Conservation (phyloP, 2,329 filamentous ascomycete genomes). For the Pseudogymnoascus sp. region DNA sequence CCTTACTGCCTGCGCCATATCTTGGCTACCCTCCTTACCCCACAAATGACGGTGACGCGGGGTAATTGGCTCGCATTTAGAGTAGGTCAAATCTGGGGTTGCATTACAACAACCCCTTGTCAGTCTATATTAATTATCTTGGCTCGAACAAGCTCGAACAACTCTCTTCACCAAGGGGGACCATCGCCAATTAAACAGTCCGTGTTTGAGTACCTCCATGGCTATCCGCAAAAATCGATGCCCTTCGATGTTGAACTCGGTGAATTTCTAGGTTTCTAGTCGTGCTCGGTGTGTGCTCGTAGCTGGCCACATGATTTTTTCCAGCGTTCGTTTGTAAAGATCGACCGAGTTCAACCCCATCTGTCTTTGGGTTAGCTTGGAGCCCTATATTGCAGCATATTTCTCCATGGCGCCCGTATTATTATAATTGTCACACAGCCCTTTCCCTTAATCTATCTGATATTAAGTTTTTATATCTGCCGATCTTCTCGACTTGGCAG, state of each 20-base stretch:
- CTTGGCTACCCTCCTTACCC: background rate
- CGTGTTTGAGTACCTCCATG: background rate
- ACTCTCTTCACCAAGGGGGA: background rate
- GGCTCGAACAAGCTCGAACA: background rate
- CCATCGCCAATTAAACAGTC: background rate
- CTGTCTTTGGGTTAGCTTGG: background rate
- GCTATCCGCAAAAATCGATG: background rate
- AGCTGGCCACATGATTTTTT: background rate
- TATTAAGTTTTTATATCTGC: constrained; percentile 2
- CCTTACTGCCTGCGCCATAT: background rate
- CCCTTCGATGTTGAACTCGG: background rate
- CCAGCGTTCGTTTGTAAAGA: background rate
- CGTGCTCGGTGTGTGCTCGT: background rate
- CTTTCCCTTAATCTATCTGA: background rate
- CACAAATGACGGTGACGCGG: background rate
- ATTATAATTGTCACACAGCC: background rate
- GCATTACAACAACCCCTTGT: background rate
- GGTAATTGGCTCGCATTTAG: background rate
- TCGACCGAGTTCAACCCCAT: background rate
- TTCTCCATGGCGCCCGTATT: background rate
- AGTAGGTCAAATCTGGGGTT: background rate
- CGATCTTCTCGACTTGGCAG: background rate
- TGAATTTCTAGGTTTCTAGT: background rate
- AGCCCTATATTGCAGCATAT: background rate
- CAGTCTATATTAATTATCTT: background rate